These are phyloP conservation scores for Niveomyces coronatus DNA, from an alignment of 2,329 filamentous ascomycete genomes.

Conservation along the genomic window DNA sequence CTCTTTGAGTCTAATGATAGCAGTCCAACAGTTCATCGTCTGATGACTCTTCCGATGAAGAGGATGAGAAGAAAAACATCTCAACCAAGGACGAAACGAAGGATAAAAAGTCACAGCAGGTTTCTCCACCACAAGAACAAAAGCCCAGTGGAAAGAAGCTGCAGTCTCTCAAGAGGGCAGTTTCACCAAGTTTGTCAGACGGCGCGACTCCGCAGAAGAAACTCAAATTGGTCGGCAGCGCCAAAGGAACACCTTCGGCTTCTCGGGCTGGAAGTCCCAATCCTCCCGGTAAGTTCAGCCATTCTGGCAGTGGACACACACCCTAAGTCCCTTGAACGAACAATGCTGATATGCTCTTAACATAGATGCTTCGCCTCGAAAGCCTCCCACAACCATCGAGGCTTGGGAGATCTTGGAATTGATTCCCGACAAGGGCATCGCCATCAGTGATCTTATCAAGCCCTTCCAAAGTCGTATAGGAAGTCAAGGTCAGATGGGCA, in stretches of 20 bases:
- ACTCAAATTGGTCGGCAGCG: constrained; percentile 42
- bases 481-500: constrained; percentile 39
- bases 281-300: constrained; percentile 29
- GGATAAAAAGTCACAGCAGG: constrained; percentile 57
- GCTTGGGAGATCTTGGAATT: constrained; percentile 44
- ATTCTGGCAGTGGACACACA: no score
- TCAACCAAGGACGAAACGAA: constrained; percentile 44
- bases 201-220: constrained; percentile 40
- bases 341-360: no score
- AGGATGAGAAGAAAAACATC: constrained; percentile 40
- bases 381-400: constrained; percentile 30
- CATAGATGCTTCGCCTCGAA: constrained; percentile 24
- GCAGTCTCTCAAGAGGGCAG: constrained; percentile 67
- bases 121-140: constrained; percentile 42
- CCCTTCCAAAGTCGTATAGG: constrained; percentile 44
- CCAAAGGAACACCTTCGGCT: constrained; percentile 42
- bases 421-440: constrained; percentile 44
- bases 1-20: background rate
- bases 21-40: constrained; percentile 8
- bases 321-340: no score
- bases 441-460: constrained; percentile 42
- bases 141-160: constrained; percentile 39
- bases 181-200: constrained; percentile 68
- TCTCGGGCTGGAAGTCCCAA: constrained; percentile 53
- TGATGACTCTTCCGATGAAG: constrained; percentile 26